Conservation (phyloP, 441 rosid species). For the Capsella rubella region DNA sequence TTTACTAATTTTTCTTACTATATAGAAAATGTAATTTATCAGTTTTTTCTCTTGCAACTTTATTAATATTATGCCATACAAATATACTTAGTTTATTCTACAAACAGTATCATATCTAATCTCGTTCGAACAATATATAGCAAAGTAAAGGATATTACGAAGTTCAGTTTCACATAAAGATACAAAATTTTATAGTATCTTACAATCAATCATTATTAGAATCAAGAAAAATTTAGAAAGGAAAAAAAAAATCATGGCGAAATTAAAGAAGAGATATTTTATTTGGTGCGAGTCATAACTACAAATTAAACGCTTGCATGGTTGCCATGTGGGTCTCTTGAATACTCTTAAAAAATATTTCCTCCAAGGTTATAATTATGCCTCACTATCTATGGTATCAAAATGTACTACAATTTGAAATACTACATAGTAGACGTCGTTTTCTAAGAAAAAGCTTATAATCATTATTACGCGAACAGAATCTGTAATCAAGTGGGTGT, state of each 20-base stretch:
- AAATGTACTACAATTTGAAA: slow-evolving; percentile 21
- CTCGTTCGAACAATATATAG: no score
- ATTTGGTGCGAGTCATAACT: slow-evolving; percentile 46
- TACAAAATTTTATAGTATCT: slow-evolving; percentile 20
- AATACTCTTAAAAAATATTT: slow-evolving; percentile 28
- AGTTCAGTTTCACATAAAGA: slow-evolving; percentile 15
- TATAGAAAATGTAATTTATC: not conserved
- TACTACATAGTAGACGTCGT: slow-evolving; percentile 17
- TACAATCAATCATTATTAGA: slow-evolving; percentile 18
- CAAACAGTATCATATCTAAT: not conserved
- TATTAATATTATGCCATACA: not conserved
- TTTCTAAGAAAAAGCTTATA: slow-evolving; percentile 26
- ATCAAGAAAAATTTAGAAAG: slow-evolving; percentile 20
- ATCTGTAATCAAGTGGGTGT: not conserved
- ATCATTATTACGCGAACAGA: not conserved
- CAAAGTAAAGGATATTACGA: not conserved
- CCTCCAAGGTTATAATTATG: slow-evolving; percentile 31
- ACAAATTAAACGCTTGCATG: slow-evolving; percentile 45
- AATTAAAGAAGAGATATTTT: slow-evolving; percentile 18
- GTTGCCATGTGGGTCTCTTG: slow-evolving; percentile 45
- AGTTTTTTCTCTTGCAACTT: not conserved
- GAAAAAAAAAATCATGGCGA: not conserved
- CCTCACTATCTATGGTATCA: slow-evolving; percentile 38
- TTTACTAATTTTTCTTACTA: not conserved
- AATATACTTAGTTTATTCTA: not conserved